These are phyloP conservation scores for Panicum hallii DNA, from an alignment of 202 grass and related monocot genomes.

Conservation along the genomic window DNA sequence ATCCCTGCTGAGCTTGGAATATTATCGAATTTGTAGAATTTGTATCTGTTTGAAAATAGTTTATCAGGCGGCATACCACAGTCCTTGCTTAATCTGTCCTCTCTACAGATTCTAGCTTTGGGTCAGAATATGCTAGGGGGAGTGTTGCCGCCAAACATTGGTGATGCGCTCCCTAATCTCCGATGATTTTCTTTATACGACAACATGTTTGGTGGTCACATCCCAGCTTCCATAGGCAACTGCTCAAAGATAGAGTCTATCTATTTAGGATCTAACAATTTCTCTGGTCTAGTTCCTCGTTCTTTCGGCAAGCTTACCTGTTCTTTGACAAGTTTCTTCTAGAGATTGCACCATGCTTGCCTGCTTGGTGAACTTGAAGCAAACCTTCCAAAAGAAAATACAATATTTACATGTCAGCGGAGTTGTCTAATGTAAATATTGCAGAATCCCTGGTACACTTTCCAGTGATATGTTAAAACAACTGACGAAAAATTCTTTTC, in stretches of 20 bases:
- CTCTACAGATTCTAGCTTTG: not conserved
- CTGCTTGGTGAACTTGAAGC: not conserved
- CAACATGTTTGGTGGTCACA: no score
- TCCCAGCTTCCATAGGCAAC: no score
- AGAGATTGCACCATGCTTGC: not conserved
- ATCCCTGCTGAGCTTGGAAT: not conserved
- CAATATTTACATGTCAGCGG: not conserved
- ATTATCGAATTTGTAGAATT: not conserved
- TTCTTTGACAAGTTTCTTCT: not conserved
- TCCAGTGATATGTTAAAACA: not conserved
- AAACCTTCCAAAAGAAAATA: not conserved
- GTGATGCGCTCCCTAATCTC: not conserved
- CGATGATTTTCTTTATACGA: accelerated
- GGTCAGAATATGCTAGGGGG: not conserved
- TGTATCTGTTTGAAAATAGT: accelerated
- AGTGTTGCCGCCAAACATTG: not conserved
- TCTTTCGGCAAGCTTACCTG: no score
- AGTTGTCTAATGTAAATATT: not conserved
- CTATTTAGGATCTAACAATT: no score
- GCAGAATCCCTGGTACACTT: not conserved
- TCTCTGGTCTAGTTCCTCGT: no score
- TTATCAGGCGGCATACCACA: not conserved
- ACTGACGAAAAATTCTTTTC: not conserved
- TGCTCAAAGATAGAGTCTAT: no score
- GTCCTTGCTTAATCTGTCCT: not conserved